Evolutionary conservation across 495 filamentous ascomycete species (phyloP), one percentile per base, ranked within the genome.

Genomic region (Podospora tetraspora): DNA sequence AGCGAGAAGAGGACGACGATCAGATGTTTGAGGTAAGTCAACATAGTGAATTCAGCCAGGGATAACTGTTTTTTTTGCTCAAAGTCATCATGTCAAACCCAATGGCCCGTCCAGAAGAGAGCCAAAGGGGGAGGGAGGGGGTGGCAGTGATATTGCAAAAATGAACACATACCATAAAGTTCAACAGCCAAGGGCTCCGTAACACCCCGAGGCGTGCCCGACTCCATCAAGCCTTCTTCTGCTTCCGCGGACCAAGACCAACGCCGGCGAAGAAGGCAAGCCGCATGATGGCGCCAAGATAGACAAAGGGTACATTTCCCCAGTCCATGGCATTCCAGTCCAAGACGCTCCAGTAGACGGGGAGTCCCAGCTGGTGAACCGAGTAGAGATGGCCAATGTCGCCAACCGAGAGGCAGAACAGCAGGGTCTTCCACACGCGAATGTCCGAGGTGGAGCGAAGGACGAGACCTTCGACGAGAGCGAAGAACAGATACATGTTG

Each of bases 301-400:
- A 90, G 13, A 90, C 87, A 70, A 88, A 86, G 1, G 75, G 79
- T 6, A 91, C 79, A 71, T 89, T 90, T 10, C 88, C 89, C 80
- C 81, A 87, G 69, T 90, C 85, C 64, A 90, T 90, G 0, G 81
- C 77, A 71, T 89, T 89, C 90, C 90, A 92, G 8, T 68, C 66
- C 59, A 76, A 71, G 61, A 84, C 76, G 66, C 83, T 78, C 81
- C 82, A 90, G 76, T 89, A 90, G 21, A 89, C 78, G 62, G 76
- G 70, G 1, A 70, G 64, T 0, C 89, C 90, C 37, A 86, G 72
- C 8, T 72, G 68, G 24, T 75, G 73, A 22, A 91, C 76, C 9
- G 84, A 84, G 72, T 85, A 88, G 32, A 92, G 78, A 74, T 92
- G 90, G 2, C 89, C 90, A 27, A 91, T 72, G 74, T 92, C 90